Conservation (phyloP, 225 moss, liverwort and hornwort species). For the Lunularia cruciata region DNA sequence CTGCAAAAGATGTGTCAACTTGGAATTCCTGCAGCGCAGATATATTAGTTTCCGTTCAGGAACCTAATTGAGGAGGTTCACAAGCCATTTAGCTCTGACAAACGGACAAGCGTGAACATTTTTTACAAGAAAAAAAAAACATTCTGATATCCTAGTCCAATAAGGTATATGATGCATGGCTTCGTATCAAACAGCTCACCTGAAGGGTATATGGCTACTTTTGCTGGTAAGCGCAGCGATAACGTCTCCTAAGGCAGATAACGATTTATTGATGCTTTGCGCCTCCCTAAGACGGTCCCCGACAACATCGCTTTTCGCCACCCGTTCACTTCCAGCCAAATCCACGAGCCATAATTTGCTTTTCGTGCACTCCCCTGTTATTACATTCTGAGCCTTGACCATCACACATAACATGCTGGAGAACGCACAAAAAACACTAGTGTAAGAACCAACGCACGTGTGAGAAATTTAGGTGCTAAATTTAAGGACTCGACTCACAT, state of each 20-base stretch:
- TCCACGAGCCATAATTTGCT: slow-evolving; percentile 99
- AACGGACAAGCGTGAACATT: too few species aligned
- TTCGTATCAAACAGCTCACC: slow-evolving; percentile 37
- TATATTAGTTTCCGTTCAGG: neutral
- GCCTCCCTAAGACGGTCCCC: slow-evolving; percentile 95
- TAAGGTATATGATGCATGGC: too few species aligned
- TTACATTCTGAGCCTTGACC: slow-evolving; percentile 80
- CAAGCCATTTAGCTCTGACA: neutral
- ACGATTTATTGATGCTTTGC: slow-evolving; percentile 94
- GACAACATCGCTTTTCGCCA: slow-evolving; percentile 94
- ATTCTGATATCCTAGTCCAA: too few species aligned
- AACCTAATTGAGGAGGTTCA: neutral
- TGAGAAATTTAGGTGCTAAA: too few species aligned
- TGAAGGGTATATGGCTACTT: slow-evolving; percentile 90
- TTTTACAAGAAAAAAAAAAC: too few species aligned
- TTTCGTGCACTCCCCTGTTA: slow-evolving; percentile 76
- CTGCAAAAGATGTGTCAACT: slow-evolving; percentile 90
- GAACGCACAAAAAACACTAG: neutral
- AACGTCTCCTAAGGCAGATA: slow-evolving; percentile 96
- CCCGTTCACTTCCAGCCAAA: slow-evolving; percentile 95
- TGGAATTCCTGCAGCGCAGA: slow-evolving; percentile 74
- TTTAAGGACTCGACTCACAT: neutral
- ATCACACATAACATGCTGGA: slow-evolving; percentile 93
- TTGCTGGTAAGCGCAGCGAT: slow-evolving; percentile 96
- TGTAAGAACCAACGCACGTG: neutral